A percentile compares a stretch with the other conserved stretches of the same genome.
These are phyloP conservation scores for Colletotrichum sp. DNA, from an alignment of 2,329 filamentous ascomycete genomes.

Conservation along the genomic window DNA sequence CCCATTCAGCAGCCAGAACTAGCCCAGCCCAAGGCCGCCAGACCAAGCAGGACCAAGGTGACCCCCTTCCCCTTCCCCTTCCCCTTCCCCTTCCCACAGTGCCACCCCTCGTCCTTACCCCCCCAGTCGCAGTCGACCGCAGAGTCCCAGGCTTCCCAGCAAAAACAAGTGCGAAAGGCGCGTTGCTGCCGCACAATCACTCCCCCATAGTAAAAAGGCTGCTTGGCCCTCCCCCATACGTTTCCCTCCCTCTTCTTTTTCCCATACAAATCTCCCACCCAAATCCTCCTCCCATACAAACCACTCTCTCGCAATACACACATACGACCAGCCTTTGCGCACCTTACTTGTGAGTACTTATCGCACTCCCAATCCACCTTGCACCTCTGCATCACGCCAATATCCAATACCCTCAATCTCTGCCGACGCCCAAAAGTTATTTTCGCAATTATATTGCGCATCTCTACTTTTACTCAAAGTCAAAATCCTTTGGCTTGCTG, in stretches of 20 bases:
- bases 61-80: neutral
- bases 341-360: conserved; percentile 57
- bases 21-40: neutral
- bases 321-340: conserved; percentile 34
- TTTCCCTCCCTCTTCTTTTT: conserved; percentile 60
- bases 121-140: neutral
- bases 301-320: conserved; percentile 48
- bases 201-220: conserved; percentile 70
- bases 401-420: neutral
- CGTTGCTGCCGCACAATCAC: conserved; percentile 60
- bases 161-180: conserved; percentile 34
- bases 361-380: conserved; percentile 33
- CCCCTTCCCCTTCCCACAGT: conserved; percentile 27
- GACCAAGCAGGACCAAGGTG: neutral
- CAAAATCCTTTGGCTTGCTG: neutral
- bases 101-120: conserved; percentile 30
- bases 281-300: conserved; percentile 59
- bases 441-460: neutral
- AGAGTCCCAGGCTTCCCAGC: conserved; percentile 23
- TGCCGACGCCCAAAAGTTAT: neutral
- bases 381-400: conserved; percentile 39
- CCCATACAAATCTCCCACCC: conserved; percentile 66
- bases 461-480: neutral
- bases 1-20: conserved; percentile 15
- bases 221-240: conserved; percentile 60